Evolutionary conservation across 805 yeast species (phyloP).

Genomic region (Limtongia smithiae): DNA sequence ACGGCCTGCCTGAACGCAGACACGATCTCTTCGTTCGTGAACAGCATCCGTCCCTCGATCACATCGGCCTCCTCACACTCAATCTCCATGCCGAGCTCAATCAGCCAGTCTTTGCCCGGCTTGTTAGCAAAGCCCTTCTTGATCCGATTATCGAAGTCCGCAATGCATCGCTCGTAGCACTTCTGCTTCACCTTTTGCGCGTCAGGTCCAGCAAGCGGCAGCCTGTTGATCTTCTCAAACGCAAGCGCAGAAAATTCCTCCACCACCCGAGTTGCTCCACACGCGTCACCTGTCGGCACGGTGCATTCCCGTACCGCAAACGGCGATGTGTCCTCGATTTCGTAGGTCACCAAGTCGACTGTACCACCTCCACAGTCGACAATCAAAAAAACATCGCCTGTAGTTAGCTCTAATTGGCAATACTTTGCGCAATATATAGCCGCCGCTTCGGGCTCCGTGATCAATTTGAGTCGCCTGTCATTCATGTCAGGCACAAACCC

Average conservation of each 20-base stretch:
- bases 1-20: constrained; percentile 14
- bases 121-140: constrained; percentile 8
- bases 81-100: constrained; percentile 14
- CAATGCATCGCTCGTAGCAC: constrained; percentile 8
- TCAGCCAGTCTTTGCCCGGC: not conserved
- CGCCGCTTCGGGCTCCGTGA: constrained; percentile 29
- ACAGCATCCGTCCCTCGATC: constrained; percentile 12
- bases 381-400: constrained; percentile 13
- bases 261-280: constrained; percentile 21
- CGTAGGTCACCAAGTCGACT: constrained; percentile 28
- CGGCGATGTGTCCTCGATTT: constrained; percentile 23
- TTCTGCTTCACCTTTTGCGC: constrained; percentile 2
- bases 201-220: constrained; percentile 1
- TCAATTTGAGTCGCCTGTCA: constrained; percentile 14
- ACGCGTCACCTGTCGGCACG: constrained; percentile 20
- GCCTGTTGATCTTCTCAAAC: not conserved
- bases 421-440: constrained; percentile 23
- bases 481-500: constrained; percentile 18
- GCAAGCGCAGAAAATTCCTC: not conserved
- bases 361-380: constrained; percentile 30
- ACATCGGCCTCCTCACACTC: constrained; percentile 7
- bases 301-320: constrained; percentile 25
- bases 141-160: constrained; percentile 8
- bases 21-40: constrained; percentile 16
- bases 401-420: constrained; percentile 9